Base-by-base conservation (phyloP, 305 asterid species). In the Nicotiana rustica region DNA sequence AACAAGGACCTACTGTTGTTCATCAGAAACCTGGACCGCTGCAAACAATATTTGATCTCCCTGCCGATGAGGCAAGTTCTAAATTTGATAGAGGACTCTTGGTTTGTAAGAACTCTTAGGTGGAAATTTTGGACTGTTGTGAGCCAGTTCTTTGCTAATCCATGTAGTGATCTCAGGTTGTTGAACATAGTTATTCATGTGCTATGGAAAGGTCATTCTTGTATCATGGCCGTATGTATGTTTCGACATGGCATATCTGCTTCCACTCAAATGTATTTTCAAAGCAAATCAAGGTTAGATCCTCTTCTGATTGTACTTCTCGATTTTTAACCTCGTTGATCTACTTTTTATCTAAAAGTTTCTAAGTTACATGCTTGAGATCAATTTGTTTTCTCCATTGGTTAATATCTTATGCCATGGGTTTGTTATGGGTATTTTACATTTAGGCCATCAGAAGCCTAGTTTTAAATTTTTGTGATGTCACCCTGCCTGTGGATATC, bases 171-270 rank as follows among this genome's bases (percentile, higher is more conserved):
- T 82, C 86, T 84, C 94, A 95, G 99, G 95, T 90, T 88, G 92
- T 91, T 82, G 93, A 91, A 87, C 96, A 95, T 87, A 96, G 96
- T 91, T 96, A 93, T 90, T 93, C 99, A 78, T 96, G 99, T 83
- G 98, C 99, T 60, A 94, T 96, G 3, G 98, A 96, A 92, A 91
- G 98, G 88, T 95, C 98, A 80, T 92, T 96, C 84, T 89, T 96
- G 85, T 95, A 95, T 87, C 99, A 96, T 36, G 99, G 98, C 62
- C 93, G 98, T 83, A 88, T 96, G 92, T 96, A 91, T 85, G 90
- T 96, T 81, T 96, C 98, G 55, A 86, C 97, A 38, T 90, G 96
- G 93, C 93, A 93, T 90, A 90, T 96, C 86, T 96, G 99, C 92
- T 95, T 96, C 90, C 97, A 92, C 86, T 95, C 99, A 82, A 95